Base-by-base conservation (phyloP, 768 basidiomycete species). In the Tricholoma terreum region DNA sequence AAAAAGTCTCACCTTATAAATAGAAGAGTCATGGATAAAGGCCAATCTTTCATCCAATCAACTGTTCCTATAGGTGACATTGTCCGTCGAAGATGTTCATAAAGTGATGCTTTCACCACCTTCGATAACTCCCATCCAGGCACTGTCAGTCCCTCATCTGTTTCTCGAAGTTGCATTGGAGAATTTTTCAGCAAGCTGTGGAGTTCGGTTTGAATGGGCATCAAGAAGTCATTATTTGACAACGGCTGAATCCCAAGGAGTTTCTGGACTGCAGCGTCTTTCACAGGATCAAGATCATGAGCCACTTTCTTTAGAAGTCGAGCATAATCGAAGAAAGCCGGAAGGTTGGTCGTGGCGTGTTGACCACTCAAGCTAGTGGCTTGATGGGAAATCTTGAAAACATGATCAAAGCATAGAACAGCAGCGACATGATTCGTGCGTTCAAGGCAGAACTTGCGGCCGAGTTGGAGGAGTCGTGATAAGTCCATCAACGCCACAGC, bases 361-460 rank as follows among this genome's bases (percentile, higher is more conserved):
- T 55, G 35, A 2, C 70, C 64, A 0, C 57, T 62, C 19, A 67
- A 56, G 4, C 64, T 61, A 9, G 62, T 58, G 15, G 77, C 63
- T 3, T 50, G 52, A 6, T 71, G 68, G 5, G 67, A 60, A 9
- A 55, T 54, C 9, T 60, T 53, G 59, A 79, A 82, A 42, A 69
- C 62, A 54, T 77, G 73, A 58, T 82, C 77, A 10, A 82, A 61
- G 52, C 78, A 79, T 4, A 82, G 14, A 8, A 81, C 59, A 10
- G 77, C 75, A 0, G 77, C 73, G 7, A 72, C 58, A 1, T 36
- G 7, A 30, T 74, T 73, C 1, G 65, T 58, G 22, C 54, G 50
- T n/a, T 48, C 3, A 17, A 19, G 15, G 19, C 63, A 52, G 57
- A 83, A 79, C 11, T 35, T 45, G 6, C 42, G n/a, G 0, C 67